Evolutionary conservation across 768 basidiomycete genomes (phyloP).

Genomic region (Leucocoprinus birnbaumii): DNA sequence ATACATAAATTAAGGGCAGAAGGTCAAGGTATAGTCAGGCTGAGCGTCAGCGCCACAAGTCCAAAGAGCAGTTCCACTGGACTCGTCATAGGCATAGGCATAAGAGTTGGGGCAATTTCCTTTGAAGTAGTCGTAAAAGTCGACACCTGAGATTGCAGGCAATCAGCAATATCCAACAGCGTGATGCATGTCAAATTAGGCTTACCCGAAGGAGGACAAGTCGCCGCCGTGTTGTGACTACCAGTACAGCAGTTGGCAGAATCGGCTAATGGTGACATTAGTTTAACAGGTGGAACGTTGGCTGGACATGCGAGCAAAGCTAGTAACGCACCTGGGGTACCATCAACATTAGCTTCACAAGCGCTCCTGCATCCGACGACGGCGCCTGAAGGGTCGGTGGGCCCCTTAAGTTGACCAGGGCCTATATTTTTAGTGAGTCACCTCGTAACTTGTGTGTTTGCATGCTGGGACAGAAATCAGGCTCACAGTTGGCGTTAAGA

Average conservation of each 20-base stretch:
- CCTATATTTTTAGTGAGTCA: conserved; percentile 21
- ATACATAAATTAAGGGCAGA: conserved; percentile 39
- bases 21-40: conserved; percentile 47
- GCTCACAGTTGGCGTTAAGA: conserved; percentile 47
- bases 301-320: too few species aligned
- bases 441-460: too few species aligned
- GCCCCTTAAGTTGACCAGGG: conserved; percentile 43
- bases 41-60: conserved; percentile 37
- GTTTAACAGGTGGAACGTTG: too few species aligned
- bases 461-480: not conserved
- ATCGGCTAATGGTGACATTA: conserved; percentile 17
- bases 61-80: conserved; percentile 47
- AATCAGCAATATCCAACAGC: too few species aligned
- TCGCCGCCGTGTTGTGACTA: conserved; percentile 26
- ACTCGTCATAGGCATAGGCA: conserved; percentile 54
- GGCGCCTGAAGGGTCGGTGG: conserved; percentile 41
- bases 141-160: not conserved
- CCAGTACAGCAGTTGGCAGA: conserved; percentile 37
- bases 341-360: conserved; percentile 35
- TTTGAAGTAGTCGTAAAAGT: conserved; percentile 23
- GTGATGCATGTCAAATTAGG: too few species aligned
- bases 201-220: conserved; percentile 30
- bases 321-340: conserved; percentile 15
- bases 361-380: conserved; percentile 54
- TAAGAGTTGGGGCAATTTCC: conserved; percentile 43